A percentile compares a stretch with the other conserved stretches of the same genome.
These are phyloP conservation scores for Amanita rimosa DNA, from an alignment of 768 basidiomycete species.

Conservation along the genomic window DNA sequence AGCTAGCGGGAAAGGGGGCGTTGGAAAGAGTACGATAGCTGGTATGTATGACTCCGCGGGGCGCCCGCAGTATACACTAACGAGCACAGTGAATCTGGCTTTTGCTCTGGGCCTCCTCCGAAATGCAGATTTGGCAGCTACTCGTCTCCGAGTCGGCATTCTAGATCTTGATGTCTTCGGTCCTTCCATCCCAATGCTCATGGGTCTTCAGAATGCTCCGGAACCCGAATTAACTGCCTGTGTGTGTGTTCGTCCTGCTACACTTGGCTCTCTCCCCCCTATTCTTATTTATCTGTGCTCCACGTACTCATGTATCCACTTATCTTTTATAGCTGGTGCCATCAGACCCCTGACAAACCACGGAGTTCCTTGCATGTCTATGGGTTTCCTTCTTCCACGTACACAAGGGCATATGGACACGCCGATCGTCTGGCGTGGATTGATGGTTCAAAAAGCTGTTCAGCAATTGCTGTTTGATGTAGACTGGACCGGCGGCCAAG, in stretches of 20 bases:
- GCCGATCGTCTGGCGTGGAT: constrained; percentile 88
- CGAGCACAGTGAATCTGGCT: constrained; percentile 62
- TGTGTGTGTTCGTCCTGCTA: constrained; percentile 25
- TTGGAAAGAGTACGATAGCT: constrained; percentile 90
- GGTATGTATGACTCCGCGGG: constrained; percentile 31
- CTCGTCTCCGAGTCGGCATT: constrained; percentile 62
- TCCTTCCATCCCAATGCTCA: constrained; percentile 85
- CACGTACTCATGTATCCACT: not conserved
- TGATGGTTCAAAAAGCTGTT: constrained; percentile 98
- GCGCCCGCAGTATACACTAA: not conserved
- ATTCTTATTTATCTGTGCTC: not conserved
- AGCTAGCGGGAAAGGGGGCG: constrained; percentile 91
- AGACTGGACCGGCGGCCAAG: constrained; percentile 55
- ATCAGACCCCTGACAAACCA: constrained; percentile 81
- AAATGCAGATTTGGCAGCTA: constrained; percentile 15
- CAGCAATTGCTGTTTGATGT: constrained; percentile 95
- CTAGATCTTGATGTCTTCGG: constrained; percentile 96
- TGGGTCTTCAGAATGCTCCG: constrained; percentile 71
- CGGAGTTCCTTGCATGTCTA: constrained; percentile 90
- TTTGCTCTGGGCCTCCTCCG: constrained; percentile 51
- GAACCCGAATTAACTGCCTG: constrained; percentile 71
- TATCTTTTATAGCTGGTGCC: constrained; percentile 44
- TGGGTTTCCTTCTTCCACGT: constrained; percentile 83
- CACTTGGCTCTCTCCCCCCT: not conserved
- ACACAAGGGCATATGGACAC: constrained; percentile 47